Conservation (phyloP, 257 asterid genomes). For the Agastache rugosa region DNA sequence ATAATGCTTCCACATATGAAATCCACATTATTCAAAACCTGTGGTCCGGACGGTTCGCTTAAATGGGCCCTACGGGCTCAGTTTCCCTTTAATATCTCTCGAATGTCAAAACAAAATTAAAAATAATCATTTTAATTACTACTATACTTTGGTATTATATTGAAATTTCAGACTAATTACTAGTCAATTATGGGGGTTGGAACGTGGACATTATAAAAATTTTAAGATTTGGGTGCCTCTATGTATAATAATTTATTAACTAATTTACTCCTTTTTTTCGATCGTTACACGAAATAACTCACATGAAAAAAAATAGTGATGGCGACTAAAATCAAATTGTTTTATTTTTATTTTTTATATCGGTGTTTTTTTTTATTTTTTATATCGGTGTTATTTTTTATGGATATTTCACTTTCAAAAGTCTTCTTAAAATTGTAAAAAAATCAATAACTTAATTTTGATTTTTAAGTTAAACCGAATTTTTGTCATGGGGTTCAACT, state of each 20-base stretch:
- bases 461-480: background rate
- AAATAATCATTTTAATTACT: background rate
- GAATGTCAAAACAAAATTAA: background rate
- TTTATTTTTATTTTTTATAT: background rate
- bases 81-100: background rate
- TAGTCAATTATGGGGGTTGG: background rate
- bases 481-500: constrained; percentile 8
- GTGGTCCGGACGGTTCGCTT: background rate
- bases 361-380: background rate
- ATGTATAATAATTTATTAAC: background rate
- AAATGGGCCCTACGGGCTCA: background rate
- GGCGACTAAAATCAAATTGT: background rate
- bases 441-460: too few relatives aligned
- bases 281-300: background rate
- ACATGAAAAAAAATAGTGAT: background rate
- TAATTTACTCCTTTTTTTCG: background rate
- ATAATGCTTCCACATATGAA: constrained; percentile 13
- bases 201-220: background rate
- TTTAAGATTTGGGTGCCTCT: background rate
- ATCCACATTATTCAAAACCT: background rate
- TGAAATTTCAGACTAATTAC: background rate
- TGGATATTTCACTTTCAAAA: background rate
- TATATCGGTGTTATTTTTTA: background rate
- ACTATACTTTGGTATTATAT: background rate
- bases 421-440: background rate